Evolutionary conservation across 129 eudicot species (phyloP).

Genomic region (Tagetes patula): DNA sequence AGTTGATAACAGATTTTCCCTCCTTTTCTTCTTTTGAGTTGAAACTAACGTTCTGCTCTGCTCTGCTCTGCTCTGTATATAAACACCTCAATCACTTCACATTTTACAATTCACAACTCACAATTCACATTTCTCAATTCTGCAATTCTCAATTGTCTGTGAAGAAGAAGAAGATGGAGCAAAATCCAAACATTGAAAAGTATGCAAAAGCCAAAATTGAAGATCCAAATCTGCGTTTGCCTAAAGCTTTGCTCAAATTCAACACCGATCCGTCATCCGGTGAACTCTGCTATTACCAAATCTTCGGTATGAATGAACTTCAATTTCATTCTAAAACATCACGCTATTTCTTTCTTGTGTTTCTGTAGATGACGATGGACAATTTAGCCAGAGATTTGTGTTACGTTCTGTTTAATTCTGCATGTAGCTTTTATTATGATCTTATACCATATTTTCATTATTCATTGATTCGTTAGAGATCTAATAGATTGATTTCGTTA

Average conservation of each 20-base stretch:
- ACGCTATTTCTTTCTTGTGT: background rate
- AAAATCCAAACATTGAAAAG: background rate
- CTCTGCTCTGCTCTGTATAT: no score
- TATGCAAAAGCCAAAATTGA: slow-evolving; percentile 23
- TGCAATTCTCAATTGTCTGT: background rate
- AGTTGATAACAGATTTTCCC: slow-evolving; percentile 14
- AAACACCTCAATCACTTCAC: no score
- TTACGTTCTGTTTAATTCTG: background rate
- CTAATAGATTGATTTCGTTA: background rate
- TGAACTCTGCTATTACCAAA: slow-evolving; percentile 9
- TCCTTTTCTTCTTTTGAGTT: slow-evolving; percentile 1
- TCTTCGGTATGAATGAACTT: slow-evolving; percentile 9
- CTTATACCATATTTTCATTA: background rate
- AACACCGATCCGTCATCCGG: background rate
- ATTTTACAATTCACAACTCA: background rate
- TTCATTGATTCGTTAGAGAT: background rate
- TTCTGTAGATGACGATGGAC: background rate
- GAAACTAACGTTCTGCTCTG: background rate
- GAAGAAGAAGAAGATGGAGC: slow-evolving; percentile 14
- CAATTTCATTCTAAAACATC: background rate
- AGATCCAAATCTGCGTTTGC: background rate
- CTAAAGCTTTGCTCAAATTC: background rate
- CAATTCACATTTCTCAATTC: background rate
- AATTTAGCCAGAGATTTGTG: background rate
- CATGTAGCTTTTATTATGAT: background rate